Base-by-base conservation (phyloP, 2,329 filamentous ascomycete genomes). In the Trematosphaeria pertusa region DNA sequence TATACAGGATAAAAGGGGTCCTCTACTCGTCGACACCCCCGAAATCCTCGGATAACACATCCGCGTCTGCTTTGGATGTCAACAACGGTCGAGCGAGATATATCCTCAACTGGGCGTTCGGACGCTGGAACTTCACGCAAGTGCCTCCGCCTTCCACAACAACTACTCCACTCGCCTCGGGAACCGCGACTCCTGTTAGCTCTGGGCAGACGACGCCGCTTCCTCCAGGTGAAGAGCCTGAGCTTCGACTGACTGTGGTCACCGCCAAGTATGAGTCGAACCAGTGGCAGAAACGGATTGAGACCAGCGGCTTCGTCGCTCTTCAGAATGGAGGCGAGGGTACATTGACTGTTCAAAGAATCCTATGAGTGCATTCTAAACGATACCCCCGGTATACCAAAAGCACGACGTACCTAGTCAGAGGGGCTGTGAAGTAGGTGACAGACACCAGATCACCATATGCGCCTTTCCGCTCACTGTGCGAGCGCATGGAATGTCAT, bases 91-190 rank as follows among this genome's bases (percentile, higher is more conserved):
- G 71, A 15, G 71, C 73, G 12, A 80, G 89, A 44, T 97, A 94
- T 67, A 96, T 99, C 34, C 81, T 99, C 49, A 99, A 99, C 71
- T 99, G 94, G 94, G 94, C 94, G 0, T 99, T 99, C 74, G 91
- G 91, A 0, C 82, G 94, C 21, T 99, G 94, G 93, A 96, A 86
- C 0, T 96, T 93, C 65, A 95, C 91, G 1, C 79, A 83, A 5
- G 75, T 86, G 4, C 59, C 70, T 1, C 56, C 62, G 4, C 51
- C 53, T 2, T 65, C 63, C 1, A 41, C 50, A 5, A 43, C 54
- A 1, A 56, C 55, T 9, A 64, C 57, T 12, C 59, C 61, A 15
- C 12, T 54, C 31, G 45, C 50, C 20, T 64, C 63, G 10, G 58
- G 47, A 11, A 56, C 43, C 14, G 54, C 56, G 8, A 66, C 61